These are phyloP conservation scores for Tilletiaria anomala DNA, from an alignment of 1,284 basidiomycete species.

Conservation along the genomic window DNA sequence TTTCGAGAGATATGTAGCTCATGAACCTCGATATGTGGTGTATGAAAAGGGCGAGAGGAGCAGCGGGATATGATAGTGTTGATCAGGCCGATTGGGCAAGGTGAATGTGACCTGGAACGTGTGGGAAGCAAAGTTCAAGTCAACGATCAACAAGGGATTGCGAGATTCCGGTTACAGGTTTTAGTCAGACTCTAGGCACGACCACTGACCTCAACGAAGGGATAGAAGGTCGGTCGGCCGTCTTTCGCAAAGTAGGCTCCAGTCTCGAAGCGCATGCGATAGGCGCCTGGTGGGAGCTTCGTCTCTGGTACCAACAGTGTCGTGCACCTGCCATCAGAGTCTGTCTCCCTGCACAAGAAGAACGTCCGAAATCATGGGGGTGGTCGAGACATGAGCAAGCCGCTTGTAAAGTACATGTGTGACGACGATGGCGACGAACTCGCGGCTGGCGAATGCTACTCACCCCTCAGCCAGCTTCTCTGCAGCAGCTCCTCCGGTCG, in stretches of 20 bases:
- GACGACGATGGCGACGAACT: not conserved
- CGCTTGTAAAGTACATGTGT: slow-evolving; percentile 7
- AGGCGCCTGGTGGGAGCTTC: slow-evolving; percentile 46
- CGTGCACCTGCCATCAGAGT: slow-evolving; percentile 65
- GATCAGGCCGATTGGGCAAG: slow-evolving; percentile 13
- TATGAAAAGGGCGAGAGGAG: slow-evolving; percentile 80
- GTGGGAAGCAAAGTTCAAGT: too few species aligned
- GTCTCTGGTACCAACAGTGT: slow-evolving; percentile 49
- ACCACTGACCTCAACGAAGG: slow-evolving; percentile 60
- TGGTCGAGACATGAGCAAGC: not conserved
- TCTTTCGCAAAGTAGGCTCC: slow-evolving; percentile 61
- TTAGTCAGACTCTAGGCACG: slow-evolving; percentile 54
- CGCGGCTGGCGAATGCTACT: not conserved
- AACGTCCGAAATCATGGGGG: slow-evolving; percentile 1
- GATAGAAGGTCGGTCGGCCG: slow-evolving; percentile 62
- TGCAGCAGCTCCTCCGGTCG: slow-evolving; percentile 3
- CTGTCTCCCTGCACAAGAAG: slow-evolving; percentile 50
- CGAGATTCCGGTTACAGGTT: slow-evolving; percentile 46
- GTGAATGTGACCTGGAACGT: slow-evolving; percentile 21
- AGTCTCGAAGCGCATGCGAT: slow-evolving; percentile 72
- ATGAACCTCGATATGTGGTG: slow-evolving; percentile 67
- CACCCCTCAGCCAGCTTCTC: slow-evolving; percentile 50
- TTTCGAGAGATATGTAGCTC: not conserved
- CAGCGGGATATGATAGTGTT: slow-evolving; percentile 76
- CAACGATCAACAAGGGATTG: not conserved